Evolutionary conservation across 2,329 filamentous ascomycete genomes (phyloP).

Genomic region (Fusarium multiceps): DNA sequence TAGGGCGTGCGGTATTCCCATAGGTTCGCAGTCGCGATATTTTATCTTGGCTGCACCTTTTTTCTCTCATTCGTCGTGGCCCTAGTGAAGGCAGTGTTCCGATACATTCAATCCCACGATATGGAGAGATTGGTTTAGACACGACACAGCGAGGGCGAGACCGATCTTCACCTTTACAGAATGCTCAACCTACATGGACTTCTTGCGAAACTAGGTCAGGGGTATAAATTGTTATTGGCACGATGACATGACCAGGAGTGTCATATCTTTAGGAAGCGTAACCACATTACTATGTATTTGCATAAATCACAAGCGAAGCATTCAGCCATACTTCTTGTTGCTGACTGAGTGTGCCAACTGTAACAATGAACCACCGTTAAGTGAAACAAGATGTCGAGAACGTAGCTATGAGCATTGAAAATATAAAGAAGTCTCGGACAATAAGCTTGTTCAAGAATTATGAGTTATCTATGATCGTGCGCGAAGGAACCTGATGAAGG

Average conservation of each 20-base stretch:
- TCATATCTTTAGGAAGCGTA: neutral
- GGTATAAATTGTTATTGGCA: neutral
- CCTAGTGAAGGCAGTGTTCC: neutral
- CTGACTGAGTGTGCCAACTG: neutral
- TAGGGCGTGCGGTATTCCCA: constrained; percentile 18
- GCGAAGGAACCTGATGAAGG: neutral
- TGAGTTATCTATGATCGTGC: neutral
- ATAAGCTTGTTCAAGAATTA: neutral
- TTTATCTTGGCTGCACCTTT: neutral
- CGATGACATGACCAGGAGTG: neutral
- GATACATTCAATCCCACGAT: neutral
- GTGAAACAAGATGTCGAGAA: neutral
- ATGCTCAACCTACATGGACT: neutral
- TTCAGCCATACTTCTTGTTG: neutral
- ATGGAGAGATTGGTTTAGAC: neutral
- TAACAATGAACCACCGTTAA: neutral
- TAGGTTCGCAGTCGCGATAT: neutral
- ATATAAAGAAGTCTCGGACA: neutral
- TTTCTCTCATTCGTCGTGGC: neutral
- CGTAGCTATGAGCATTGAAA: neutral
- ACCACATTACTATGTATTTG: neutral
- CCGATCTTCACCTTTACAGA: neutral
- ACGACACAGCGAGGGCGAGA: neutral
- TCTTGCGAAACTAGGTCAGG: neutral
- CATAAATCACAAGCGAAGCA: neutral